A percentile compares a stretch with the other conserved stretches of the same genome.
Evolutionary conservation across 2,329 filamentous ascomycete genomes (phyloP).

Genomic region (Fusarium bulbicola): DNA sequence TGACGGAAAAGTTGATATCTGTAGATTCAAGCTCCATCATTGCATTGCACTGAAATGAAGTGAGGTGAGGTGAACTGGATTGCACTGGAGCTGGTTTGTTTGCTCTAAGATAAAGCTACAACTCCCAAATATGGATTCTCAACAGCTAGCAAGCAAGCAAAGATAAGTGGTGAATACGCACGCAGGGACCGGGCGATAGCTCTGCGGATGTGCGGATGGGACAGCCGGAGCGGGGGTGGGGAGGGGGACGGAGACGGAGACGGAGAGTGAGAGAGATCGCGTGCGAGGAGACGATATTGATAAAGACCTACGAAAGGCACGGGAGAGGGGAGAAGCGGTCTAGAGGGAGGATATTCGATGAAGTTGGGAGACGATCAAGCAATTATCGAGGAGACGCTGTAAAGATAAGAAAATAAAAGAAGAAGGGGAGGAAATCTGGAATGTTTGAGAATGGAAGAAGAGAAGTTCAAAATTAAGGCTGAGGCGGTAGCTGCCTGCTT

Average conservation of each 20-base stretch:
- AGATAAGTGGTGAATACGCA: constrained; percentile 5
- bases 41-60: constrained; percentile 18
- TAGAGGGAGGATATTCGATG: neutral
- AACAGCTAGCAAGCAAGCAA: constrained; percentile 20
- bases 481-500: constrained; percentile 36
- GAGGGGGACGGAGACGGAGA: neutral
- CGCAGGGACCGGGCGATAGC: constrained; percentile 16
- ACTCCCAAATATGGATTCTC: constrained; percentile 17
- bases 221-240: constrained; percentile 35
- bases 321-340: neutral
- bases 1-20: constrained; percentile 43
- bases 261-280: constrained; percentile 15
- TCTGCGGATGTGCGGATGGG: constrained; percentile 5
- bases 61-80: neutral
- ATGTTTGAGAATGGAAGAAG: neutral
- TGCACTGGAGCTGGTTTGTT: constrained; percentile 15
- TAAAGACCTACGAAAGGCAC: neutral
- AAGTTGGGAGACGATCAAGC: neutral
- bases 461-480: constrained; percentile 25
- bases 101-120: constrained; percentile 35
- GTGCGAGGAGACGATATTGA: constrained; percentile 5
- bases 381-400: constrained; percentile 8
- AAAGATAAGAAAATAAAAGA: constrained; percentile 6
- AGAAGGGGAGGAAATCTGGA: neutral
- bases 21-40: constrained; percentile 42